Conservation (phyloP, 2,329 filamentous ascomycete species). For the Fusarium buxicola region DNA sequence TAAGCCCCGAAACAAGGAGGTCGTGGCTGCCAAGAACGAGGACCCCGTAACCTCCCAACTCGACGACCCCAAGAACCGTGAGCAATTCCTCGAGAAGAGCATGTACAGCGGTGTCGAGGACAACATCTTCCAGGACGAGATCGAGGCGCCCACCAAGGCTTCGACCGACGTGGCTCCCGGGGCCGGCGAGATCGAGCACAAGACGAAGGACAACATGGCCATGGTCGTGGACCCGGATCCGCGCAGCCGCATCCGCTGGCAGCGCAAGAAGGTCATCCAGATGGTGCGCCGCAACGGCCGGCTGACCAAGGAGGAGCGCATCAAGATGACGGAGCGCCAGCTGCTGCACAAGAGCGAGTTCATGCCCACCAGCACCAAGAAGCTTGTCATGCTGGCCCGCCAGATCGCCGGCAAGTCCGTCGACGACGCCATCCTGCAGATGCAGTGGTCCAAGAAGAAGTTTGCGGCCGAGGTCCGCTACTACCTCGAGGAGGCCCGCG, state of each 20-base stretch:
- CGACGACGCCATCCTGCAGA: conserved; percentile 92
- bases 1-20: conserved; percentile 47
- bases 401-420: conserved; percentile 95
- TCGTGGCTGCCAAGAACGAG: conserved; percentile 44
- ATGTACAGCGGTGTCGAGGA: conserved; percentile 60
- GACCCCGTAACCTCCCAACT: conserved; percentile 50
- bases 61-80: conserved; percentile 56
- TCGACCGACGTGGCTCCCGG: conserved; percentile 28
- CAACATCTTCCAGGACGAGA: conserved; percentile 73
- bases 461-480: conserved; percentile 82
- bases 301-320: conserved; percentile 69
- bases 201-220: conserved; percentile 65
- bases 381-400: conserved; percentile 84
- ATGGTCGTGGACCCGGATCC: conserved; percentile 81
- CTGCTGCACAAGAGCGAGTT: conserved; percentile 71
- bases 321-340: conserved; percentile 73
- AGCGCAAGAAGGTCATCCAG: conserved; percentile 85
- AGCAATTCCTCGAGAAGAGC: conserved; percentile 55
- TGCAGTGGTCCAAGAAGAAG: conserved; percentile 96
- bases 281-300: conserved; percentile 71
- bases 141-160: conserved; percentile 53
- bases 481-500: conserved; percentile 83
- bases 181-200: conserved; percentile 52
- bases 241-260: conserved; percentile 75
- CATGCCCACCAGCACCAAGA: conserved; percentile 90